These are phyloP conservation scores for Claviceps arundinis DNA, from an alignment of 2,329 filamentous ascomycete genomes.

Conservation along the genomic window DNA sequence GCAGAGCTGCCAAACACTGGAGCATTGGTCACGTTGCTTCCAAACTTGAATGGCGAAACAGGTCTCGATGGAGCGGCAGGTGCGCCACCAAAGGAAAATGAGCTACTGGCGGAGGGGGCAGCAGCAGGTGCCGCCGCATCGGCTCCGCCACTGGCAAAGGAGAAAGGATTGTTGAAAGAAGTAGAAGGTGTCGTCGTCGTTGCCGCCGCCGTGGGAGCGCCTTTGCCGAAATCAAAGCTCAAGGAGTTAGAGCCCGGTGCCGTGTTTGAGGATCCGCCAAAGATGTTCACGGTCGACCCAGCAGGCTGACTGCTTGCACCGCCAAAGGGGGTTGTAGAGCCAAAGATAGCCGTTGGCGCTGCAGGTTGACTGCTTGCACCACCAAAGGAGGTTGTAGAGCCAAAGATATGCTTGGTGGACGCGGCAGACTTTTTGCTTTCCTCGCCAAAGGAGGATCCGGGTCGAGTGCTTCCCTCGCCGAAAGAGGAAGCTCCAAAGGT, in stretches of 20 bases:
- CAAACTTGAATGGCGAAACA: constrained; percentile 25
- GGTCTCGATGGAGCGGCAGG: constrained; percentile 15
- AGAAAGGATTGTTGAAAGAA: constrained; percentile 28
- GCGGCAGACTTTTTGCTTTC: too few relatives aligned
- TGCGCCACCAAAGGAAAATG: constrained; percentile 26
- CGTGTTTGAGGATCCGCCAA: constrained; percentile 6
- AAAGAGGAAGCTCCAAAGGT: too few relatives aligned
- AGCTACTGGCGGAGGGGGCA: constrained; percentile 14
- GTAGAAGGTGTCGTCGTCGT: constrained; percentile 11
- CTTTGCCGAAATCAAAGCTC: constrained; percentile 18
- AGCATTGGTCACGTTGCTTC: constrained; percentile 7
- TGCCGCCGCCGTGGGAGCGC: constrained; percentile 3
- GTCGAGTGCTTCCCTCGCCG: too few relatives aligned
- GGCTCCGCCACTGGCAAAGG: constrained; percentile 15
- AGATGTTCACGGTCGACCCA: too few relatives aligned
- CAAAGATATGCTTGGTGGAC: constrained; percentile 22
- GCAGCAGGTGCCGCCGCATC: constrained; percentile 11
- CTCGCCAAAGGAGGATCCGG: too few relatives aligned
- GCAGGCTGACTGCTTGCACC: constrained; percentile 7
- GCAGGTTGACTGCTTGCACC: constrained; percentile 4
- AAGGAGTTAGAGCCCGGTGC: constrained; percentile 16
- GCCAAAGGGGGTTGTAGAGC: constrained; percentile 14
- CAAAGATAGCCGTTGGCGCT: constrained; percentile 25
- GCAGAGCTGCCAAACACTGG: constrained; percentile 6
- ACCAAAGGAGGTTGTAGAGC: constrained; percentile 13